phyloP scores from a whole-genome alignment of 2,329 filamentous ascomycete genomes.

The Boeremia exigua region DNA sequence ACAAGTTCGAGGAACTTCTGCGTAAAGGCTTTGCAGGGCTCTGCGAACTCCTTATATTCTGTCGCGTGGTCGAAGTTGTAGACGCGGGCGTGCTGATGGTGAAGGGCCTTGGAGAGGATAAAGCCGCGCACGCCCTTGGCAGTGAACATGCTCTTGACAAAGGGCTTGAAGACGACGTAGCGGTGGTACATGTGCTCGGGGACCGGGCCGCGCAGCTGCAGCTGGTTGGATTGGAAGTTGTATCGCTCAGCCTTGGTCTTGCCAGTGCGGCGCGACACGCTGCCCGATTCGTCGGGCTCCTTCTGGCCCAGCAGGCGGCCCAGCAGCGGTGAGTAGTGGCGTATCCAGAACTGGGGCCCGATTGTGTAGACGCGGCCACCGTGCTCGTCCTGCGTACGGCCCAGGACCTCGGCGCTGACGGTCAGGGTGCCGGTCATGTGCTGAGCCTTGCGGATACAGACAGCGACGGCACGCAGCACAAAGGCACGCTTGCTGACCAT shows the following conservation, averaged over 20 bases:
- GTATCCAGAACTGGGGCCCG: slow-evolving; percentile 76
- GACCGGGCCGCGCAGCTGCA: slow-evolving; percentile 84
- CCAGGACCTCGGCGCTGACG: slow-evolving; percentile 79
- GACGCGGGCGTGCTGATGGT: slow-evolving; percentile 86
- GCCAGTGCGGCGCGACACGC: slow-evolving; percentile 49
- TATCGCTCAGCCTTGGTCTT: slow-evolving; percentile 68
- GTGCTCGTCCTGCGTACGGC: slow-evolving; percentile 70
- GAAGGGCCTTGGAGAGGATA: slow-evolving; percentile 81
- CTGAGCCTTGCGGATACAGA: slow-evolving; percentile 64
- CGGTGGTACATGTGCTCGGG: slow-evolving; percentile 84
- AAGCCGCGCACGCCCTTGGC: slow-evolving; percentile 77
- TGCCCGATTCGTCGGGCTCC: slow-evolving; percentile 54
- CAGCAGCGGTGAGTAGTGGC: slow-evolving; percentile 88
- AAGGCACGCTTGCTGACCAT: slow-evolving; percentile 89
- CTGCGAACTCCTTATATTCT: slow-evolving; percentile 70
- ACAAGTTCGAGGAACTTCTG: slow-evolving; percentile 83
- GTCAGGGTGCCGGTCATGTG: slow-evolving; percentile 74
- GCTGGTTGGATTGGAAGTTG: slow-evolving; percentile 91
- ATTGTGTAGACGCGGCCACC: slow-evolving; percentile 77
- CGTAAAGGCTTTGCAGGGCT: slow-evolving; percentile 73
- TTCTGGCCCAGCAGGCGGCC: slow-evolving; percentile 76
- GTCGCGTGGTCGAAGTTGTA: slow-evolving; percentile 87
- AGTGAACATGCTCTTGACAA: slow-evolving; percentile 88
- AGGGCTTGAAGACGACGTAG: slow-evolving; percentile 90
- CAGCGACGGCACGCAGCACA: slow-evolving; percentile 71